A percentile compares a stretch with the other conserved stretches of the same genome.
These are phyloP conservation scores for Secale cereale DNA, from an alignment of 176 grass and related monocot genomes.

Conservation along the genomic window DNA sequence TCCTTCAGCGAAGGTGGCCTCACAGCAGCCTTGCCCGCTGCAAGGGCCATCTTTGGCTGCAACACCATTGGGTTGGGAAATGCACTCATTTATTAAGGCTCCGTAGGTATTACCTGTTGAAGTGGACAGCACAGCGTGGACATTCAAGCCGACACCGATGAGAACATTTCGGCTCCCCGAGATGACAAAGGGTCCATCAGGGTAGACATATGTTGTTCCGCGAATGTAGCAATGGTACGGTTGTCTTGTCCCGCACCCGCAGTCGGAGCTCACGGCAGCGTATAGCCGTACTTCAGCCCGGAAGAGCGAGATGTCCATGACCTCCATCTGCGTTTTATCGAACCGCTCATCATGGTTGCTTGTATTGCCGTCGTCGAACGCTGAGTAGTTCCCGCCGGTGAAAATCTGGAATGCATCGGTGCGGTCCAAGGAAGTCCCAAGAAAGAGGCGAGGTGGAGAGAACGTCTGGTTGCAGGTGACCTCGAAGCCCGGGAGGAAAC, in stretches of 20 bases:
- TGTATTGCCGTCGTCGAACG: rapidly evolving
- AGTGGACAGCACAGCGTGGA: not conserved
- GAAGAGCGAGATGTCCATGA: not conserved
- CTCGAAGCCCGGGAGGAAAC: not conserved
- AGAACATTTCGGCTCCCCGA: not conserved
- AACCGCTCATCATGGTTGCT: not conserved
- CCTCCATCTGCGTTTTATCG: not conserved
- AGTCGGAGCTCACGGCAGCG: not conserved
- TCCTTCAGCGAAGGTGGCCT: not conserved
- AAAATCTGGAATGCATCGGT: not conserved
- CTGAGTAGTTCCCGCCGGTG: not conserved
- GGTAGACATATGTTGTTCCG: not conserved
- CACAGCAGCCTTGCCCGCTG: not conserved
- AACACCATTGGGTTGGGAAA: too few relatives aligned
- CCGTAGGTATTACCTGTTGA: not conserved
- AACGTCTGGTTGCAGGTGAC: not conserved
- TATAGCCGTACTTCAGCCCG: not conserved
- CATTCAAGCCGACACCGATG: not conserved
- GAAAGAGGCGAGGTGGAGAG: not conserved
- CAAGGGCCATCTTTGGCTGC: not conserved
- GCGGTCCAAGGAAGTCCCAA: too few relatives aligned
- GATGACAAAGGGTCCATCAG: not conserved
- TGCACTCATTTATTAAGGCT: too few relatives aligned
- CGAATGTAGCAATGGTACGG: not conserved
- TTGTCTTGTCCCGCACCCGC: not conserved